Conservation (phyloP, 140 eudicot genomes). For the Senecio squalidus region DNA sequence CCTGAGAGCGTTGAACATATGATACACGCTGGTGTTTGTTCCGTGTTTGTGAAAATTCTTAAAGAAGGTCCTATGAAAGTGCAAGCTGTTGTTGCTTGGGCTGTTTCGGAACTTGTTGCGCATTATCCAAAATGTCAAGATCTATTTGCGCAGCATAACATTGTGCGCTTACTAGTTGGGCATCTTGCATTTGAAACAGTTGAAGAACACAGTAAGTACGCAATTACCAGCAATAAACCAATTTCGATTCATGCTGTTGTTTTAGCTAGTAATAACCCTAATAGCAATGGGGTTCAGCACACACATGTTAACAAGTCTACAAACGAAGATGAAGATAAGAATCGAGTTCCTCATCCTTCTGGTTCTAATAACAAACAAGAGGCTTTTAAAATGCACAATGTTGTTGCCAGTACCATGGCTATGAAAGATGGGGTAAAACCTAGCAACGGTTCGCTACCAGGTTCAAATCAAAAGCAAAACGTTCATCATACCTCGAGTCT, state of each 20-base stretch:
- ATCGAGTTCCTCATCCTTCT: conserved; percentile 29
- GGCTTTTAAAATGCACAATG: conserved; percentile 41
- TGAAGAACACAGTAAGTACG: conserved; percentile 71
- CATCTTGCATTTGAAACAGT: conserved; percentile 81
- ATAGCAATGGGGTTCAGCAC: conserved; percentile 16
- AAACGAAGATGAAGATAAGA: conserved; percentile 26
- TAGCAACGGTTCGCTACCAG: conserved; percentile 21
- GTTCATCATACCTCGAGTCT: conserved; percentile 27
- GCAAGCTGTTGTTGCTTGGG: conserved; percentile 89
- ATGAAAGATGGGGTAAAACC: conserved; percentile 37
- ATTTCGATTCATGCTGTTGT: conserved; percentile 56
- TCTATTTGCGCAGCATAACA: conserved; percentile 57
- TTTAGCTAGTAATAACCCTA: conserved; percentile 49
- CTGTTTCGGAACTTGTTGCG: conserved; percentile 60
- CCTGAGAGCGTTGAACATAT: conserved; percentile 60
- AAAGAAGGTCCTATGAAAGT: conserved; percentile 81
- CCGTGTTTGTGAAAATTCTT: conserved; percentile 58
- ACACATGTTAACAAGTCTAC: conserved; percentile 1
- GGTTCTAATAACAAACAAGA: conserved; percentile 29
- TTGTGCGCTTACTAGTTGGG: conserved; percentile 59
- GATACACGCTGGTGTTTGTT: conserved; percentile 50
- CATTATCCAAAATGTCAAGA: conserved; percentile 61
- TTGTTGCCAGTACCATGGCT: conserved; percentile 50
- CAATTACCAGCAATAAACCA: conserved; percentile 45
- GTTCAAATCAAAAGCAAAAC: conserved; percentile 20